Conservation (phyloP, 805 yeast genomes). For the Monosporozyma yasuniensis region DNA sequence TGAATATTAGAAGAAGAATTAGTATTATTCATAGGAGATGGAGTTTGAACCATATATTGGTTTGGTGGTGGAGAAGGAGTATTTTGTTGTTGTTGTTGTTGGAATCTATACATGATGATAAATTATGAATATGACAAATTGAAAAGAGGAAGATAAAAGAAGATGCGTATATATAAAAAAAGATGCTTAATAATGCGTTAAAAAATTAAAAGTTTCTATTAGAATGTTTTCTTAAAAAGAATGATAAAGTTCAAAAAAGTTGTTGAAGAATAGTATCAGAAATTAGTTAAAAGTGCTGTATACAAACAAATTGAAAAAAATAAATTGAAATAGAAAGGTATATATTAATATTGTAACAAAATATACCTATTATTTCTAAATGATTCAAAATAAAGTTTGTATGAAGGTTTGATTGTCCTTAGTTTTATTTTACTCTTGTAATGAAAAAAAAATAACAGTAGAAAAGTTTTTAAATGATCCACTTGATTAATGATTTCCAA, state of each 20-base stretch:
- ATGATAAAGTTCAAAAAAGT: background rate
- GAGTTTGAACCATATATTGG: background rate
- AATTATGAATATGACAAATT: background rate
- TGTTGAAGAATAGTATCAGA: background rate
- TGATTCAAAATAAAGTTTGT: too few relatives aligned
- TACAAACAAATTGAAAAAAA: background rate
- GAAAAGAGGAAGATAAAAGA: background rate
- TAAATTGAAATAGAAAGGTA: background rate
- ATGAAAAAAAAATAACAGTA: background rate
- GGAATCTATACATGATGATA: constrained; percentile 1
- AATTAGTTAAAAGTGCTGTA: background rate
- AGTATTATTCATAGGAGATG: background rate
- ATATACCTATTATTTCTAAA: too few relatives aligned
- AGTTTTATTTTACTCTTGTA: background rate
- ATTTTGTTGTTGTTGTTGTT: constrained; percentile 4
- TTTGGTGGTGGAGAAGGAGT: background rate
- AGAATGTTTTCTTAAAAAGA: background rate
- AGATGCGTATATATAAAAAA: background rate
- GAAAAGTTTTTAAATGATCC: background rate
- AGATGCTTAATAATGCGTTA: constrained; percentile 1
- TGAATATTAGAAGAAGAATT: background rate
- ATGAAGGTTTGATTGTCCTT: background rate
- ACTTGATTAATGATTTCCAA: background rate
- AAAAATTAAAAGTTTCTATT: background rate
- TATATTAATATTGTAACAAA: too few relatives aligned